phyloP scores from a whole-genome alignment of 2,329 filamentous ascomycete genomes.

The Fusarium heterosporum region DNA sequence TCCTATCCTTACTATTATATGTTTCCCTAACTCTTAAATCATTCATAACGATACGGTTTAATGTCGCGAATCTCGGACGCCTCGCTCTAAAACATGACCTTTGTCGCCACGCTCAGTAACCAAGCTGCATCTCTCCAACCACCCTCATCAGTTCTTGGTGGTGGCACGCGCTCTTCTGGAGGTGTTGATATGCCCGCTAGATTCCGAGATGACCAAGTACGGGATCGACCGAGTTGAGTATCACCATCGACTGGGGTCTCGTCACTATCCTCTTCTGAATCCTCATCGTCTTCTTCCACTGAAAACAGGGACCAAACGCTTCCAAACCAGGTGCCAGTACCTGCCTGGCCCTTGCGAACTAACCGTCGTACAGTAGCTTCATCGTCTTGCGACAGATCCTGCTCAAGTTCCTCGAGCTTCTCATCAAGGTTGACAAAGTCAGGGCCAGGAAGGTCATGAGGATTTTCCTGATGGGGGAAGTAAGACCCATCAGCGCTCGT shows the following conservation, averaged over 20 bases:
- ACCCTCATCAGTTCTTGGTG: conserved; percentile 65
- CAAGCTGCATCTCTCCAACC: conserved; percentile 76
- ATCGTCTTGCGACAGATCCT: conserved; percentile 65
- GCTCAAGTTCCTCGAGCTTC: conserved; percentile 65
- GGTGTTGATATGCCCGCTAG: conserved; percentile 56
- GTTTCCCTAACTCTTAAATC: conserved; percentile 5
- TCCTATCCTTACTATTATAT: conserved; percentile 3
- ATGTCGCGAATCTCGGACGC: background rate
- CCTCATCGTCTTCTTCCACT: conserved; percentile 70
- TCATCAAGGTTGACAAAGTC: conserved; percentile 74
- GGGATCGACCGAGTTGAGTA: conserved; percentile 46
- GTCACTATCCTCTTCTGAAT: conserved; percentile 58
- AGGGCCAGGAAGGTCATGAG: conserved; percentile 61
- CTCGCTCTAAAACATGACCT: conserved; percentile 64
- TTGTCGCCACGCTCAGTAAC: conserved; percentile 73
- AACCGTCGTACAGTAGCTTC: conserved; percentile 69
- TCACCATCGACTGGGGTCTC: conserved; percentile 47
- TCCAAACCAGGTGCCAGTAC: conserved; percentile 69
- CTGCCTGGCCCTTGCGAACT: conserved; percentile 64
- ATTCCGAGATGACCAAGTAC: conserved; percentile 52
- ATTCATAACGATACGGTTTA: conserved; percentile 13
- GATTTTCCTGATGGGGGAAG: conserved; percentile 38
- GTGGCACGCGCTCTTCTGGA: conserved; percentile 61
- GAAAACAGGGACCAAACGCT: conserved; percentile 71
- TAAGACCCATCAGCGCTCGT: conserved; percentile 44